A percentile compares a stretch with the other conserved stretches of the same genome.
These are phyloP conservation scores for Bombardia bombarda DNA, from an alignment of 495 filamentous ascomycete genomes.

Conservation along the genomic window DNA sequence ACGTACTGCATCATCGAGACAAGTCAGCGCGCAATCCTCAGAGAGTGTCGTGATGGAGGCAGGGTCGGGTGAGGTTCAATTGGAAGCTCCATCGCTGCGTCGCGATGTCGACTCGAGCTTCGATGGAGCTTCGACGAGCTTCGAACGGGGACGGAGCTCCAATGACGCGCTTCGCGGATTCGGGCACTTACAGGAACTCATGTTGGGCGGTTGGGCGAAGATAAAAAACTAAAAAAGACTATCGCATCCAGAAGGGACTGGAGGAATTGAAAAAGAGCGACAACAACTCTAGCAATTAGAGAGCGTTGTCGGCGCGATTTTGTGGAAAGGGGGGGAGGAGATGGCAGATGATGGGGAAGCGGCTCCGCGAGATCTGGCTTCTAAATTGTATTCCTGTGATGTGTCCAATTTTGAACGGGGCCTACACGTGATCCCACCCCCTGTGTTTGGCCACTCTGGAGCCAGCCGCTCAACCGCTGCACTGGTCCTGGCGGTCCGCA, in stretches of 20 bases:
- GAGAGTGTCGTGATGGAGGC: slow-evolving; percentile 16
- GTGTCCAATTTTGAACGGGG: slow-evolving; percentile 45
- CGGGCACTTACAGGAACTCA: slow-evolving; percentile 51
- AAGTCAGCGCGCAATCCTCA: slow-evolving; percentile 22
- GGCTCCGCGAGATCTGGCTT: slow-evolving; percentile 39
- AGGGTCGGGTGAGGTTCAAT: too few species aligned
- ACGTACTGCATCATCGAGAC: slow-evolving; percentile 57
- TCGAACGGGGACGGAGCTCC: slow-evolving; percentile 28
- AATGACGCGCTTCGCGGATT: slow-evolving; percentile 20
- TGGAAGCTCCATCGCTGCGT: too few species aligned
- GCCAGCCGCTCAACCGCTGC: too few species aligned
- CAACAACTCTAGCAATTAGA: slow-evolving; percentile 28
- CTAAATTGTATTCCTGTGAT: slow-evolving; percentile 41
- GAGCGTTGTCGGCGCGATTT: slow-evolving; percentile 32
- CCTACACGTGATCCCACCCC: slow-evolving; percentile 29
- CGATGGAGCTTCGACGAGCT: slow-evolving; percentile 2
- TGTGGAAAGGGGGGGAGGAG: slow-evolving; percentile 27
- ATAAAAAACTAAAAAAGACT: slow-evolving; percentile 32
- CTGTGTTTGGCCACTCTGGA: too few species aligned
- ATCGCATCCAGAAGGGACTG: slow-evolving; percentile 32
- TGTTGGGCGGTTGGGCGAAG: slow-evolving; percentile 39
- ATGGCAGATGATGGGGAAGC: slow-evolving; percentile 28
- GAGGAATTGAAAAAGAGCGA: slow-evolving; percentile 25
- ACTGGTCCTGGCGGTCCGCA: too few species aligned
- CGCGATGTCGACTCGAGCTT: too few species aligned